Conservation (phyloP, 805 yeast species). For the Metschnikowia colocasiae region DNA sequence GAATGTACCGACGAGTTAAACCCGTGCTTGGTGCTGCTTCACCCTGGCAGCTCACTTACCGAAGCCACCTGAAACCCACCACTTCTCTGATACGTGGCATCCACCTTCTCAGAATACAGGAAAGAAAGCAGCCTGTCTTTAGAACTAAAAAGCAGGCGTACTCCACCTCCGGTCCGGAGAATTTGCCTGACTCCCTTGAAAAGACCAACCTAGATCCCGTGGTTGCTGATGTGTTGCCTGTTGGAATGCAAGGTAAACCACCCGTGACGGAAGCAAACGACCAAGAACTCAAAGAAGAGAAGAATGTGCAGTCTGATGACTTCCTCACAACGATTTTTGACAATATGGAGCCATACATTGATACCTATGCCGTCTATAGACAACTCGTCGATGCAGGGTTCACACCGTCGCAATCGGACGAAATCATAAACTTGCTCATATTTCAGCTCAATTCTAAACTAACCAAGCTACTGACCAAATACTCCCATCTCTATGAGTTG, state of each 20-base stretch:
- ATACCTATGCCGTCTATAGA: slow-evolving; percentile 50
- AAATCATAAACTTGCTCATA: slow-evolving; percentile 48
- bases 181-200: background rate
- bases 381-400: slow-evolving; percentile 56
- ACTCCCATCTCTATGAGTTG: slow-evolving; percentile 58
- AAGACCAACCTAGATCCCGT: background rate
- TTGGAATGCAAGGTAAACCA: background rate
- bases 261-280: background rate
- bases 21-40: background rate
- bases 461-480: slow-evolving; percentile 42
- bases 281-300: slow-evolving; percentile 2
- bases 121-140: background rate
- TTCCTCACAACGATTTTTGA: slow-evolving; percentile 59
- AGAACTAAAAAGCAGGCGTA: background rate
- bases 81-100: background rate
- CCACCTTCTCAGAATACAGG: background rate
- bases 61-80: background rate
- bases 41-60: background rate
- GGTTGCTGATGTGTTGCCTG: background rate
- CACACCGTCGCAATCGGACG: slow-evolving; percentile 56
- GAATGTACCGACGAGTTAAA: slow-evolving; percentile 1
- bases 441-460: slow-evolving; percentile 41
- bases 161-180: background rate
- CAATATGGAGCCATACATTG: slow-evolving; percentile 42
- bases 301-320: slow-evolving; percentile 15